A percentile compares a stretch with the other conserved stretches of the same genome.
Conservation (phyloP, 2,329 filamentous ascomycete species). For the Talaromyces piceae region DNA sequence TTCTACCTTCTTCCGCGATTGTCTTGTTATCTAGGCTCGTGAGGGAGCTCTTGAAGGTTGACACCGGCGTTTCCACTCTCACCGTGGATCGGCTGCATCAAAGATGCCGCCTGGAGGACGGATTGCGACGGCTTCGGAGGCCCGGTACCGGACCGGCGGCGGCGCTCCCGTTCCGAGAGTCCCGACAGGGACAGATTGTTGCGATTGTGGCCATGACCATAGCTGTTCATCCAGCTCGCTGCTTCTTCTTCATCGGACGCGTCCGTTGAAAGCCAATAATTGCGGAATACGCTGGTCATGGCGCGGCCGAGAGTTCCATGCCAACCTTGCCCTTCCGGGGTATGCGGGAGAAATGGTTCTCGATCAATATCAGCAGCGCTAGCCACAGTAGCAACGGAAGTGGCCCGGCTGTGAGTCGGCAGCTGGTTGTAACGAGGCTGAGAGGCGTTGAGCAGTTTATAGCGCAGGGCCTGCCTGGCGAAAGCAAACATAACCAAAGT, state of each 20-base stretch:
- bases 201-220: slow-evolving; percentile 50
- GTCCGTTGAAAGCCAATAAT: slow-evolving; percentile 66
- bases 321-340: slow-evolving; percentile 72
- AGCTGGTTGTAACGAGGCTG: slow-evolving; percentile 32
- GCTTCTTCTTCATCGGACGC: slow-evolving; percentile 47
- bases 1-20: neutral
- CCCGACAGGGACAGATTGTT: slow-evolving; percentile 37
- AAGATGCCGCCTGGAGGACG: slow-evolving; percentile 25
- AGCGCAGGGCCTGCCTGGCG: slow-evolving; percentile 67
- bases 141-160: slow-evolving; percentile 56
- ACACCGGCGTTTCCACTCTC: slow-evolving; percentile 19
- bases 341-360: slow-evolving; percentile 62
- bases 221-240: slow-evolving; percentile 61
- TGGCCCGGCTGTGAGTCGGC: slow-evolving; percentile 36
- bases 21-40: slow-evolving; percentile 21
- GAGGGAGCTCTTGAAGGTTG: slow-evolving; percentile 34
- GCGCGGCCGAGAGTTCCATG: slow-evolving; percentile 68
- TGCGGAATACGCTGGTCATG: slow-evolving; percentile 66
- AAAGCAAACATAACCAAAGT: slow-evolving; percentile 76
- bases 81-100: slow-evolving; percentile 28
- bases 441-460: slow-evolving; percentile 53
- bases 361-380: slow-evolving; percentile 43
- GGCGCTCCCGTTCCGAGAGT: slow-evolving; percentile 49
- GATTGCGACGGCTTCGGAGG: slow-evolving; percentile 38
- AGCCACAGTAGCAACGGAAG: slow-evolving; percentile 42